Percentiles rank a stretch among this genome's conserved stretches.
Evolutionary conservation across 495 filamentous ascomycete species (phyloP).

Genomic region (Lepraria neglecta): DNA sequence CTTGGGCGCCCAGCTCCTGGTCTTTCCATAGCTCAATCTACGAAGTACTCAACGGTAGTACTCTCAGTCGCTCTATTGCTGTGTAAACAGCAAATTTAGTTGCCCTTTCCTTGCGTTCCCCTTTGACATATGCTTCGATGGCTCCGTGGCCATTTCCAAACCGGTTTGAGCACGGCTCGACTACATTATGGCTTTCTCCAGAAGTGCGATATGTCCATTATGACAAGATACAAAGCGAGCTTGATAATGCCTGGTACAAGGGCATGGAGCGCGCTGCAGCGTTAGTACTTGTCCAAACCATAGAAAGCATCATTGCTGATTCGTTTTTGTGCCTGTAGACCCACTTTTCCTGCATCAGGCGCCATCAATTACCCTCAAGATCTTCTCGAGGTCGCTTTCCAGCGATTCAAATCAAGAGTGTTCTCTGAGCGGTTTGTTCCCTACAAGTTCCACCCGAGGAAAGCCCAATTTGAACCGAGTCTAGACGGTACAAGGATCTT

Average conservation of each 20-base stretch:
- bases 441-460: conserved; percentile 72
- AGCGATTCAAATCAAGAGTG: conserved; percentile 44
- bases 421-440: conserved; percentile 61
- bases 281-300: neutral
- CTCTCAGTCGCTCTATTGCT: too few species aligned
- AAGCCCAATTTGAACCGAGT: conserved; percentile 34
- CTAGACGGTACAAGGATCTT: conserved; percentile 34
- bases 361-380: conserved; percentile 5
- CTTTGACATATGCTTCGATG: neutral
- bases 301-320: too few species aligned
- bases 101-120: neutral
- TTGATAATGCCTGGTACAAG: conserved; percentile 5
- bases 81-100: too few species aligned
- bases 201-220: conserved; percentile 5
- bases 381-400: conserved; percentile 38
- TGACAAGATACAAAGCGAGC: neutral
- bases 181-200: conserved; percentile 11
- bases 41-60: too few species aligned
- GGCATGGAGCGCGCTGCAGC: neutral
- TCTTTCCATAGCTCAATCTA: too few species aligned
- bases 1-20: too few species aligned
- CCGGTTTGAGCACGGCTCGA: neutral
- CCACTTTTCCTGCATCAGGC: too few species aligned
- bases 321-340: too few species aligned
- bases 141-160: conserved; percentile 12